Conservation (phyloP, 2,329 filamentous ascomycete species). For the Aspergillus sp. region DNA sequence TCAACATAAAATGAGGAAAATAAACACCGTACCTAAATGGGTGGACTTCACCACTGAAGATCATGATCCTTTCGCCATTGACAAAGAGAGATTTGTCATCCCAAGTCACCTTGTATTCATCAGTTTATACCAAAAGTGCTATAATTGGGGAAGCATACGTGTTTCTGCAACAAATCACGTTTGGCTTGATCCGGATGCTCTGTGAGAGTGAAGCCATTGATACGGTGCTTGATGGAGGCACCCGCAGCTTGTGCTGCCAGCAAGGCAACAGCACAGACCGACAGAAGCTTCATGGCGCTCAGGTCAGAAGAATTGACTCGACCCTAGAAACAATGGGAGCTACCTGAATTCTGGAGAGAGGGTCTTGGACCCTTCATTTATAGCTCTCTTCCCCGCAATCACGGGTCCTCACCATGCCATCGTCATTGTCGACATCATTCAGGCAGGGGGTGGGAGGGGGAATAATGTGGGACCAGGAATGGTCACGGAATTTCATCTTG, state of each 20-base stretch:
- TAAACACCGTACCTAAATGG: conserved; percentile 50
- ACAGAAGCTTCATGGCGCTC: conserved; percentile 34
- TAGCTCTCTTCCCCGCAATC: too few species aligned
- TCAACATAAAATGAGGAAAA: too few species aligned
- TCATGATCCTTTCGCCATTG: conserved; percentile 63
- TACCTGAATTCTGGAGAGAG: too few species aligned
- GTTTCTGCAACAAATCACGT: conserved; percentile 50
- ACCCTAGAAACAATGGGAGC: too few species aligned
- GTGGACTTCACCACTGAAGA: conserved; percentile 72
- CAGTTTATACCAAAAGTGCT: not conserved
- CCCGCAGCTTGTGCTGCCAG: conserved; percentile 44
- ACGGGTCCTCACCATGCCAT: too few species aligned
- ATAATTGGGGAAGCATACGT: conserved; percentile 38
- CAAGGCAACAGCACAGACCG: conserved; percentile 25
- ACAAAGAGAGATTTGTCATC: conserved; percentile 68
- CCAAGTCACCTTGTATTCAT: conserved; percentile 55
- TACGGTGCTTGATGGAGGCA: conserved; percentile 46
- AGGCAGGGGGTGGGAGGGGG: too few species aligned
- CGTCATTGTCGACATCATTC: too few species aligned
- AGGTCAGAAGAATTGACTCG: too few species aligned
- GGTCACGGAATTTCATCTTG: too few species aligned
- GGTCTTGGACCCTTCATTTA: too few species aligned
- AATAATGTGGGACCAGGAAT: too few species aligned
- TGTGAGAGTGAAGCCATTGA: conserved; percentile 44
- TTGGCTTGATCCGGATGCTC: conserved; percentile 35